phyloP scores from a whole-genome alignment of 2,329 filamentous ascomycete species.

The Botrytis hyacinthi region DNA sequence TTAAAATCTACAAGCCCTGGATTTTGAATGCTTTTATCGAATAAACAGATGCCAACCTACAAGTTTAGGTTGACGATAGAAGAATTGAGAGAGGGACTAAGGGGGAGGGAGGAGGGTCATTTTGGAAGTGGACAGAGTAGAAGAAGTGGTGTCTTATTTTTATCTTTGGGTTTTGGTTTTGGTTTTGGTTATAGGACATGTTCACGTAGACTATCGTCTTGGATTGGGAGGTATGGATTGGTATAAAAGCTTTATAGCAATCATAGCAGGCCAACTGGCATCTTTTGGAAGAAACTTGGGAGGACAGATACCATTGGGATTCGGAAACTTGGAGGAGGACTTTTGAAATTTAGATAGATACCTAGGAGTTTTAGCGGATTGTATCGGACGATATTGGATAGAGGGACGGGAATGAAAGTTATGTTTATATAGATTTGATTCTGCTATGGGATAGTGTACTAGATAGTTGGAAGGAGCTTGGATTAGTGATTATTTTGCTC shows the following conservation, averaged over 20 bases:
- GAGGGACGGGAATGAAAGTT: neutral
- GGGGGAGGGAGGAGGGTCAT: neutral
- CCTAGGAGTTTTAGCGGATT: slow-evolving; percentile 1
- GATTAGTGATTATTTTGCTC: neutral
- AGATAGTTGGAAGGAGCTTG: neutral
- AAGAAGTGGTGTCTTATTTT: neutral
- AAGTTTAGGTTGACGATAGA: neutral
- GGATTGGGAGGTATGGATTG: slow-evolving; percentile 4
- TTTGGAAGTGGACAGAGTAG: neutral
- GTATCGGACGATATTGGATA: neutral
- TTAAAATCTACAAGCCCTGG: neutral
- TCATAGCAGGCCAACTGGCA: neutral
- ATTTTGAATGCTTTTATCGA: slow-evolving; percentile 15
- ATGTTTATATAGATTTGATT: neutral
- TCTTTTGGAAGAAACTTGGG: slow-evolving; percentile 10
- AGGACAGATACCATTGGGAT: slow-evolving; percentile 10
- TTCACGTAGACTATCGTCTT: neutral
- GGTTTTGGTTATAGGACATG: neutral
- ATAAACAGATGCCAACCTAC: slow-evolving; percentile 2
- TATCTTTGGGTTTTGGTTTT: neutral
- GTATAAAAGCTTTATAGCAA: slow-evolving; percentile 5
- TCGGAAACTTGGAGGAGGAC: neutral
- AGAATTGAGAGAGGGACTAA: neutral
- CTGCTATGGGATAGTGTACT: neutral
- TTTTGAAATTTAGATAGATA: slow-evolving; percentile 16